Percentiles rank a stretch among this genome's conserved stretches.
Evolutionary conservation across 768 basidiomycete species (phyloP).

Genomic region (Neoboletus brunneissimus): DNA sequence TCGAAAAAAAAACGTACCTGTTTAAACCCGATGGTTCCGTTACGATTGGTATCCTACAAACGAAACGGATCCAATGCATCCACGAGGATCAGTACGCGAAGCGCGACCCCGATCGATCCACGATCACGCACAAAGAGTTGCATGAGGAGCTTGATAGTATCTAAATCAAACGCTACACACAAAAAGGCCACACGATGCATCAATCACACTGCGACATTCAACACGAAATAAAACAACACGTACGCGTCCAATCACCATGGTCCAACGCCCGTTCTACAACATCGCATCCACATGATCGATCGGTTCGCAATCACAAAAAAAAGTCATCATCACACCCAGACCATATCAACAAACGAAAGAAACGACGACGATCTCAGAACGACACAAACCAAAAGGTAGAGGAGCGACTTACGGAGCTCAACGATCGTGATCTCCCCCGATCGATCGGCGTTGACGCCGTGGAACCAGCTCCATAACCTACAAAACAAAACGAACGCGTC

Average conservation of each 20-base stretch:
- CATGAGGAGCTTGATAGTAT: constrained; percentile 85
- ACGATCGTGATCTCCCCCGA: constrained; percentile 62
- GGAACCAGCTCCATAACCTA: constrained; percentile 76
- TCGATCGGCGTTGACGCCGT: constrained; percentile 63
- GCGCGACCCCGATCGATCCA: neutral
- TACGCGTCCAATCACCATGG: constrained; percentile 75
- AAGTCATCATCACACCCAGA: neutral
- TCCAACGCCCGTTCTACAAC: constrained; percentile 38
- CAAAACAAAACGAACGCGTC: neutral
- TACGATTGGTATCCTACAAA: constrained; percentile 62
- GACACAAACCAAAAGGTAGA: neutral
- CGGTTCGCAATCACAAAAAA: neutral
- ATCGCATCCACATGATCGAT: neutral
- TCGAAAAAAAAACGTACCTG: constrained; percentile 44
- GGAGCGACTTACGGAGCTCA: constrained; percentile 59
- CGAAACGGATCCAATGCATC: neutral
- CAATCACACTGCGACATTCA: neutral
- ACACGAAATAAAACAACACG: constrained; percentile 22
- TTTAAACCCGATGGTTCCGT: constrained; percentile 76
- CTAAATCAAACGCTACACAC: constrained; percentile 69
- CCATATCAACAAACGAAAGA: neutral
- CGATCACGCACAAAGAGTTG: constrained; percentile 59
- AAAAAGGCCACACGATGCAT: neutral
- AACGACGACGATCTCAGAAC: neutral
- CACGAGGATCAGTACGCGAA: neutral